phyloP scores from a whole-genome alignment of 148 eudicot genomes.

The Diospyros kaki region DNA sequence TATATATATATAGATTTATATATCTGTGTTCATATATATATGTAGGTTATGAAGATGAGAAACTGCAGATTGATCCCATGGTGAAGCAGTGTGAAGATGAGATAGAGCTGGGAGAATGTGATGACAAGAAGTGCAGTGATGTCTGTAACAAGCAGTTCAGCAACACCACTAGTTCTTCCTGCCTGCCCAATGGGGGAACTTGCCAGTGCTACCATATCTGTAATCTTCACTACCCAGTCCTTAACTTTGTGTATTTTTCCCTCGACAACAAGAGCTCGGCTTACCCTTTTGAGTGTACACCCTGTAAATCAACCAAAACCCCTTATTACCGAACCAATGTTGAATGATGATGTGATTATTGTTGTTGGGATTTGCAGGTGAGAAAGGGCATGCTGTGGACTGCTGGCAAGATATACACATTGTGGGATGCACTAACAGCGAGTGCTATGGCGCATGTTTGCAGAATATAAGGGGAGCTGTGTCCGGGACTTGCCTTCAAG shows the following conservation, averaged over 20 bases:
- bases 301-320: neutral
- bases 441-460: neutral
- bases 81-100: conserved; percentile 1
- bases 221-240: neutral
- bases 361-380: neutral
- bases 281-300: neutral
- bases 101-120: neutral
- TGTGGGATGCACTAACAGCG: neutral
- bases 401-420: neutral
- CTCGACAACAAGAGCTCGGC: neutral
- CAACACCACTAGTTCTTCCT: neutral
- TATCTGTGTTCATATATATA: too few relatives aligned
- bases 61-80: neutral
- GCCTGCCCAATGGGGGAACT: neutral
- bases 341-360: too few relatives aligned
- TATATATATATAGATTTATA: too few relatives aligned
- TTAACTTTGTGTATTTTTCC: neutral
- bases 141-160: neutral
- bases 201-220: conserved; percentile 10
- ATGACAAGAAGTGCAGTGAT: neutral
- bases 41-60: neutral
- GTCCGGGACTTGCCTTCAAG: neutral
- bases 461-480: conserved; percentile 1
- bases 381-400: neutral
- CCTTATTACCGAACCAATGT: neutral